Evolutionary conservation across 176 grass and related monocot species (phyloP).

Genomic region (Carex littledalei): DNA sequence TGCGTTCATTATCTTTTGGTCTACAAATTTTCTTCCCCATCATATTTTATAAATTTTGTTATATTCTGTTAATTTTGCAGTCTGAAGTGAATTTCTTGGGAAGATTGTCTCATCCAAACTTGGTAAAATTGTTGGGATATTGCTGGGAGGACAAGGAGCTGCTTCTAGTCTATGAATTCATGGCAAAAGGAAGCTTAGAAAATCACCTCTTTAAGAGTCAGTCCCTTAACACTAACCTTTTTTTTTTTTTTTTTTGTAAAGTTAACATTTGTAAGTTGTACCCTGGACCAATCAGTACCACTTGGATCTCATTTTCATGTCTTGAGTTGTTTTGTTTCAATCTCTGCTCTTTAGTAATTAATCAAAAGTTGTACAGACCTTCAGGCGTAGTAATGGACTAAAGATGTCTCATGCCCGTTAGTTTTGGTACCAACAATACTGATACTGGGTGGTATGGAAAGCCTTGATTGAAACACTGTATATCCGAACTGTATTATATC

Average conservation of each 20-base stretch:
- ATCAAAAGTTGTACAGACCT: neutral
- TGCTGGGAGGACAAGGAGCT: constrained; percentile 80
- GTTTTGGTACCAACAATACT: neutral
- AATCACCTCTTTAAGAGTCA: constrained; percentile 82
- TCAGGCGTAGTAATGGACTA: neutral
- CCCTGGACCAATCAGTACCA: too few relatives aligned
- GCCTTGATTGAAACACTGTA: neutral
- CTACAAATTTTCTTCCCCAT: neutral
- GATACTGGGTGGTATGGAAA: neutral
- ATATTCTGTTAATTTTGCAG: constrained; percentile 33
- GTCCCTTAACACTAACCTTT: constrained; percentile 2
- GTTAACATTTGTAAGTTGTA: constrained; percentile 2
- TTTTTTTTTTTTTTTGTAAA: neutral
- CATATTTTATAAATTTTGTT: neutral
- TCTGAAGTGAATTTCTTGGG: constrained; percentile 88
- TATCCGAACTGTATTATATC: neutral
- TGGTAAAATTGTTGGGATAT: constrained; percentile 84
- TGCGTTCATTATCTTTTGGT: neutral
- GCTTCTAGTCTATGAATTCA: constrained; percentile 88
- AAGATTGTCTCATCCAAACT: constrained; percentile 70
- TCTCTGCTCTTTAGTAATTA: neutral
- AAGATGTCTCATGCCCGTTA: neutral
- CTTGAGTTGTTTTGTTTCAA: neutral
- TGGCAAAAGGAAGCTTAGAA: constrained; percentile 85
- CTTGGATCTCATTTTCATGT: neutral